A percentile compares a stretch with the other conserved stretches of the same genome.
Evolutionary conservation across 2,329 filamentous ascomycete species (phyloP).

Genomic region (Scytalidium lignicola): DNA sequence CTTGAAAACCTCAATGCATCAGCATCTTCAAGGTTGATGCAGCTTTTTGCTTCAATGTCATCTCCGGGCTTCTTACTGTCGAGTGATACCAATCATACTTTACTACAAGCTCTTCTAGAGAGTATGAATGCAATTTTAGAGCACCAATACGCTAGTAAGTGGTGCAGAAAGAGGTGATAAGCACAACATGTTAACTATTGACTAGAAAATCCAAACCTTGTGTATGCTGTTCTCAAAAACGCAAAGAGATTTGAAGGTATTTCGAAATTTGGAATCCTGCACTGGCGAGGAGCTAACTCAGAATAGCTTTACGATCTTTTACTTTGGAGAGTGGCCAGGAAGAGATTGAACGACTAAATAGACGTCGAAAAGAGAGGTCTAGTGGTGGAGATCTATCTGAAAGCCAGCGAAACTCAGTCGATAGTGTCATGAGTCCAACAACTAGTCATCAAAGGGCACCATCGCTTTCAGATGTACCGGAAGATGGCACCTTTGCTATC

Average conservation of each 20-base stretch:
- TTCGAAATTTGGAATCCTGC: neutral
- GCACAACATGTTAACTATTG: conserved; percentile 3
- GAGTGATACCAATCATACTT: conserved; percentile 82
- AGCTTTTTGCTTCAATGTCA: conserved; percentile 88
- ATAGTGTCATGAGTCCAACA: conserved; percentile 61
- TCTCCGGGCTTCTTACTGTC: conserved; percentile 86
- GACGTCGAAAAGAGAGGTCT: conserved; percentile 59
- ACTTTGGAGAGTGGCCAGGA: conserved; percentile 89
- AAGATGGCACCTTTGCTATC: conserved; percentile 80
- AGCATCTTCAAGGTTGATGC: conserved; percentile 76
- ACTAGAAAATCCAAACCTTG: conserved; percentile 71
- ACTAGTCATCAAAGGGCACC: conserved; percentile 47
- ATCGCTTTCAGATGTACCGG: conserved; percentile 62
- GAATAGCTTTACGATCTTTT: conserved; percentile 66
- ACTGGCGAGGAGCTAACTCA: conserved; percentile 4
- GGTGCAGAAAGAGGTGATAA: neutral
- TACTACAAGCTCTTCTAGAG: conserved; percentile 78
- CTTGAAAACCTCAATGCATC: conserved; percentile 69
- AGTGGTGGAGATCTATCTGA: conserved; percentile 37
- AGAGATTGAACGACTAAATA: conserved; percentile 77
- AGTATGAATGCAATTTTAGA: conserved; percentile 87
- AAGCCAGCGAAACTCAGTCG: conserved; percentile 54
- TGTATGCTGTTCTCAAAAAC: conserved; percentile 74
- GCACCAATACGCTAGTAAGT: conserved; percentile 73
- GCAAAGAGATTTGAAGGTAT: conserved; percentile 69